These are phyloP conservation scores for Streptanthus diversifolius DNA, from an alignment of 345 rosid genomes.

Conservation along the genomic window DNA sequence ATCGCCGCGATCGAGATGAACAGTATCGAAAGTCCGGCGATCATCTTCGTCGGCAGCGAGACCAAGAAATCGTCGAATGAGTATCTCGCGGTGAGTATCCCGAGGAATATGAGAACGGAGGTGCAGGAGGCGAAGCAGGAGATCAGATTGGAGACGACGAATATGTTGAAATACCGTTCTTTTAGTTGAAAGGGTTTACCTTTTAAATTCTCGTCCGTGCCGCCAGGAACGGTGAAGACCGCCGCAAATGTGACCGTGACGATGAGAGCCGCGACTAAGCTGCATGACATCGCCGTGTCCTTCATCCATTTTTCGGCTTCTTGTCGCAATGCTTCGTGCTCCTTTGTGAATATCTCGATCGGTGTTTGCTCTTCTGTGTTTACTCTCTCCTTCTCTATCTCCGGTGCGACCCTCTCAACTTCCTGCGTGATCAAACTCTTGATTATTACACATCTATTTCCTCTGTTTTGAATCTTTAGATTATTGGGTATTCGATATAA, in stretches of 20 bases:
- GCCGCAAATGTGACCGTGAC: slow-evolving; percentile 38
- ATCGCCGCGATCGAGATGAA: slow-evolving; percentile 36
- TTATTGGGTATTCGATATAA: not conserved
- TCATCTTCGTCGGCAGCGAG: slow-evolving; percentile 31
- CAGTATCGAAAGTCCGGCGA: slow-evolving; percentile 33
- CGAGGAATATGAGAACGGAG: slow-evolving; percentile 32
- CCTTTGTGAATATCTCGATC: slow-evolving; percentile 27
- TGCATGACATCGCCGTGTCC: slow-evolving; percentile 34
- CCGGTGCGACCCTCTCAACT: slow-evolving; percentile 29
- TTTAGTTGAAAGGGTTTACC: slow-evolving; percentile 21
- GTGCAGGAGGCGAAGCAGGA: slow-evolving; percentile 34
- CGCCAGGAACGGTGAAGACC: slow-evolving; percentile 38
- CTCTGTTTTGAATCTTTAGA: not conserved
- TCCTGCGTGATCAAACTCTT: slow-evolving; percentile 9
- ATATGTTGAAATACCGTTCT: not conserved
- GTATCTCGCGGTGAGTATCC: slow-evolving; percentile 36
- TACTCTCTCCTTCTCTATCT: slow-evolving; percentile 16
- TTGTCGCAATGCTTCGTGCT: slow-evolving; percentile 16
- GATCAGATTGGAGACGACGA: slow-evolving; percentile 32
- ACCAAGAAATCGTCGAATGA: slow-evolving; percentile 34
- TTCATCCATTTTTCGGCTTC: slow-evolving; percentile 41
- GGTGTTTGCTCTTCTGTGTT: slow-evolving; percentile 32
- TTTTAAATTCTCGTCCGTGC: not conserved
- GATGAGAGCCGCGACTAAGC: slow-evolving; percentile 36
- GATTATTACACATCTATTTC: not conserved